Evolutionary conservation across 805 yeast genomes (phyloP), one percentile per base, ranked within the genome.

Genomic region (Clavispora asparagi): DNA sequence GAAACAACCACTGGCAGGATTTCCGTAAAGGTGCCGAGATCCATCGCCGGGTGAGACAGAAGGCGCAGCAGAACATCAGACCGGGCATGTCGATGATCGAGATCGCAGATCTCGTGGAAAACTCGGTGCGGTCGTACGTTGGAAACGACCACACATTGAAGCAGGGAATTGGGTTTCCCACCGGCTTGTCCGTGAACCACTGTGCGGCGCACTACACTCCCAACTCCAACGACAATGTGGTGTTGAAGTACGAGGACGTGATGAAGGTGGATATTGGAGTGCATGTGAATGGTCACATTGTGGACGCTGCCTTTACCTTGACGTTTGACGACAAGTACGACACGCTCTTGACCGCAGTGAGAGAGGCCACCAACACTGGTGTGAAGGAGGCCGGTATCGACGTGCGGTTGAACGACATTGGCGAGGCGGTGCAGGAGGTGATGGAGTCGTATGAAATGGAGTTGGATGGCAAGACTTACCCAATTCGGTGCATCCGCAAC

Each of bases 121-220:
- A 89, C 61, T 79, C 92, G 0, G 85, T 87, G 7, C 77, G 98
- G 56, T 78, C 82, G 5, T 81, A 84, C 56, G 77, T 90, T 13
- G 85, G 77, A 38, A 85, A 84, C 42, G 85, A 82, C 57, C 75
- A 81, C 38, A 76, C 78, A 28, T 74, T 78, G 50, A 65, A 63
- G 44, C 94, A 89, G 14, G 99, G 99, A 35, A 81, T 91, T 58
- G 99, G 98, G 6, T 94, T 94, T 77, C 99, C 99, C 42, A 90
- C 97, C n/a, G 99, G 99, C 48, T 77, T 94, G 35, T 88, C 96
- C 1, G 67, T 92, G 53, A 94, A 94, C 68, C 87, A 90, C 61
- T 84, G 89, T 61, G 99, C 99, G 25, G 99, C 99, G 0, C 99
- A 94, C 64, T 94, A 90, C 68, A 92, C 98, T 0, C 99, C 99